Evolutionary conservation across 225 moss, liverwort and hornwort genomes (phyloP).

Genomic region (Thuidium tamariscinum): DNA sequence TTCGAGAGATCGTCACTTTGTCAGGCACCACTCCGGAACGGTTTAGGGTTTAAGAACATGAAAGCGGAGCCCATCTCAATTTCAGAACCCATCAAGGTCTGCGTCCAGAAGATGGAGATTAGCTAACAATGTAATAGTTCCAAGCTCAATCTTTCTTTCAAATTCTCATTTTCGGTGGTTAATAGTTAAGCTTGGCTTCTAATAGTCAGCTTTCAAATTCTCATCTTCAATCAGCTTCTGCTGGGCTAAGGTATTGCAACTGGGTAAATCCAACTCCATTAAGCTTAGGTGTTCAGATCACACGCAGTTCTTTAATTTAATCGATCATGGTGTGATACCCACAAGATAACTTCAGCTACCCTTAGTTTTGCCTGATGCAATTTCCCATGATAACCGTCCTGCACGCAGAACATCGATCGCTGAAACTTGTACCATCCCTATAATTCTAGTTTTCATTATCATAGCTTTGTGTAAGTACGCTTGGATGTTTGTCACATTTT

Average conservation of each 20-base stretch:
- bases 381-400: background rate
- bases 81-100: background rate
- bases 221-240: background rate
- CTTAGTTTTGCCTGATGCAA: no score
- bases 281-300: background rate
- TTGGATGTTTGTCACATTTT: background rate
- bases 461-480: background rate
- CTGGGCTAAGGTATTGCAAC: background rate
- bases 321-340: background rate
- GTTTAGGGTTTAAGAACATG: background rate
- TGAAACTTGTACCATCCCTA: background rate
- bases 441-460: background rate
- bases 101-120: no score
- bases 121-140: background rate
- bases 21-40: background rate
- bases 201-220: no score
- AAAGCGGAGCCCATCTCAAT: background rate
- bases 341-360: no score
- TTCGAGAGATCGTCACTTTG: background rate
- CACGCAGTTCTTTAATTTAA: background rate
- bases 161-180: background rate
- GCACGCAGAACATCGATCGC: background rate
- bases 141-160: background rate
- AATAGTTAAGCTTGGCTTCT: background rate
- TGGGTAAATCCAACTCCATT: background rate